Percentiles rank a stretch among this genome's conserved stretches.
These are phyloP conservation scores for Phytophthora colocasiae DNA, from an alignment of 352 stramenopile genomes.

Conservation along the genomic window DNA sequence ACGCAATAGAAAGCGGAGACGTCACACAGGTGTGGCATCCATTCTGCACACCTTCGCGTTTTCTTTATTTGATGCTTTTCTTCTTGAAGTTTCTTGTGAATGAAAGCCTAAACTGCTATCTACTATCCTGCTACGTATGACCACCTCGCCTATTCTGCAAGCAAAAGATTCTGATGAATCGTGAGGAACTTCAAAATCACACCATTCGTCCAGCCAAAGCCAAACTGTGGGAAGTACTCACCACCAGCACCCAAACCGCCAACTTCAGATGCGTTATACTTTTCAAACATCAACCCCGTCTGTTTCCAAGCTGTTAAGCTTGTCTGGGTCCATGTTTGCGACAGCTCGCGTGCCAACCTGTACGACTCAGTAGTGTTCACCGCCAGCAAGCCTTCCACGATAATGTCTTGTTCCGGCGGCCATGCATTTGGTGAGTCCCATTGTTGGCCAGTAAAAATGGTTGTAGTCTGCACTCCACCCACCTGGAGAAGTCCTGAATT, in stretches of 20 bases:
- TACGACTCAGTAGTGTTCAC: slow-evolving; percentile 58
- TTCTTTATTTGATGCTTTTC: slow-evolving; percentile 37
- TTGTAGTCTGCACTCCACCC: slow-evolving; percentile 77
- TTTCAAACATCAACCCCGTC: slow-evolving; percentile 90
- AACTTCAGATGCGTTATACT: slow-evolving; percentile 83
- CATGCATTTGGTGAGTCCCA: slow-evolving; percentile 90
- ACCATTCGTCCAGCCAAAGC: slow-evolving; percentile 90
- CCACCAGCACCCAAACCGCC: slow-evolving; percentile 76
- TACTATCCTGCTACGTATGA: neutral
- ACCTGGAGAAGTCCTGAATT: slow-evolving; percentile 67
- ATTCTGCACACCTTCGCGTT: slow-evolving; percentile 37
- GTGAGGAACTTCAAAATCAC: slow-evolving; percentile 90
- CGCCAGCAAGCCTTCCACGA: slow-evolving; percentile 78
- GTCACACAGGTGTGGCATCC: slow-evolving; percentile 25
- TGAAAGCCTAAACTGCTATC: no score
- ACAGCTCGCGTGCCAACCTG: slow-evolving; percentile 56
- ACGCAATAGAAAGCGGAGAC: slow-evolving; percentile 42
- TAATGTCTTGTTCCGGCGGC: slow-evolving; percentile 84
- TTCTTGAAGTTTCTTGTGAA: slow-evolving; percentile 9
- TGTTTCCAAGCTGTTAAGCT: slow-evolving; percentile 69
- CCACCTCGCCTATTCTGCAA: slow-evolving; percentile 18
- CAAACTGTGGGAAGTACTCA: slow-evolving; percentile 90
- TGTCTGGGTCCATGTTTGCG: slow-evolving; percentile 71
- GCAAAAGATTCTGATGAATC: slow-evolving; percentile 76
- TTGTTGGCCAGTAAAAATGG: slow-evolving; percentile 79